These are phyloP conservation scores for Knufia fluminis DNA, from an alignment of 2,329 filamentous ascomycete species.

Conservation along the genomic window DNA sequence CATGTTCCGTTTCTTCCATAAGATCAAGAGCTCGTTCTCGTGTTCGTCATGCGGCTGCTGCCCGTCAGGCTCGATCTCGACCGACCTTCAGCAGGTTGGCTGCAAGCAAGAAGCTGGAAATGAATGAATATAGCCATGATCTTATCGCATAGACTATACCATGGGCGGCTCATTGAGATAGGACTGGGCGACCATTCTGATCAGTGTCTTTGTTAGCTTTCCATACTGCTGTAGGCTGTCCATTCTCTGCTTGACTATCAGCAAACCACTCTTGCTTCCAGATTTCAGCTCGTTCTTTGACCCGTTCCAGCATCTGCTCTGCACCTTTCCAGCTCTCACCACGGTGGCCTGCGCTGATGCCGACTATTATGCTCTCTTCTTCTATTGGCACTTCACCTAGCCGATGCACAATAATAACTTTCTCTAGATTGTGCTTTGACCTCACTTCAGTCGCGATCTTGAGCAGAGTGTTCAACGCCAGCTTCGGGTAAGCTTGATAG, in stretches of 20 bases:
- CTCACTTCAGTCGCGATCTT: constrained; percentile 38
- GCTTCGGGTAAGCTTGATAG: constrained; percentile 35
- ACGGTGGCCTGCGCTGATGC: constrained; percentile 73
- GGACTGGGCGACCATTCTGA: constrained; percentile 6
- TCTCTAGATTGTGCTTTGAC: constrained; percentile 55
- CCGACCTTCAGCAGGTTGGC: too few relatives aligned
- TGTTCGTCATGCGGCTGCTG: too few relatives aligned
- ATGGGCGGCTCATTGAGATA: neutral
- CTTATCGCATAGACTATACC: neutral
- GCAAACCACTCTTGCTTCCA: constrained; percentile 34
- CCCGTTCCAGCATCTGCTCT: constrained; percentile 75
- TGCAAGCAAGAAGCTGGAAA: too few relatives aligned
- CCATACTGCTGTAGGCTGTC: constrained; percentile 18
- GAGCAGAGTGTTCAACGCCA: constrained; percentile 33
- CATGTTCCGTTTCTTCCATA: too few relatives aligned
- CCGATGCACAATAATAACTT: constrained; percentile 73
- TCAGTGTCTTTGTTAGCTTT: constrained; percentile 21
- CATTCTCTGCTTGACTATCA: constrained; percentile 10
- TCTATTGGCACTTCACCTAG: constrained; percentile 77
- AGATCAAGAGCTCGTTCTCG: too few relatives aligned
- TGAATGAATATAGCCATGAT: too few relatives aligned
- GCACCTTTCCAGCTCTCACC: constrained; percentile 78
- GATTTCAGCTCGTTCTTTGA: constrained; percentile 81
- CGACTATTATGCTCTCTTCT: constrained; percentile 89
- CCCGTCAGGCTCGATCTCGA: too few relatives aligned